Evolutionary conservation across 768 basidiomycete species (phyloP).

Genomic region (Xerocomus spinulosus): DNA sequence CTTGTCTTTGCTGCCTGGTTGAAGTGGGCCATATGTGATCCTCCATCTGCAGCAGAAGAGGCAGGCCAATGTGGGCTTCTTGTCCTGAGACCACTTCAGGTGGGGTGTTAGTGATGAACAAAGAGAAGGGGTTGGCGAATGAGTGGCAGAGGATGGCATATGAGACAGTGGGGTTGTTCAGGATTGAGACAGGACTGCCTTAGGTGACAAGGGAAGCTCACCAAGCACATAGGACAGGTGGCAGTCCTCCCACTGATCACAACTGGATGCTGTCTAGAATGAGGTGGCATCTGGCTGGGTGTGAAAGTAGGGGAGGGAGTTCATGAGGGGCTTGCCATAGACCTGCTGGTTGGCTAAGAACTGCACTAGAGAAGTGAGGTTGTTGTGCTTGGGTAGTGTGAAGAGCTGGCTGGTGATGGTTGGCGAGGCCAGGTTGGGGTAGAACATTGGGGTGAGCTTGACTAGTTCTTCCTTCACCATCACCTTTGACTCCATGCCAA

Average conservation of each 20-base stretch:
- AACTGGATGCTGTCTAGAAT: background rate
- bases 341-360: background rate
- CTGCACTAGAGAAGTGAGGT: background rate
- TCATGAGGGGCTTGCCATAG: slow-evolving; percentile 27
- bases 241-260: slow-evolving; percentile 25
- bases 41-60: slow-evolving; percentile 64
- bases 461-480: slow-evolving; percentile 25
- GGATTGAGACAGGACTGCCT: slow-evolving; percentile 8
- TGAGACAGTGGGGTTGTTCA: slow-evolving; percentile 11
- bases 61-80: slow-evolving; percentile 61
- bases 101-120: slow-evolving; percentile 23
- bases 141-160: slow-evolving; percentile 12
- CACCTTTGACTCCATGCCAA: too few relatives aligned
- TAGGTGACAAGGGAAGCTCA: slow-evolving; percentile 9
- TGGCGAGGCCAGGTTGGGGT: slow-evolving; percentile 12
- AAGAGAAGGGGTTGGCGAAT: slow-evolving; percentile 23
- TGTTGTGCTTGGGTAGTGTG: slow-evolving; percentile 15
- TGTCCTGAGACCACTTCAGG: slow-evolving; percentile 30
- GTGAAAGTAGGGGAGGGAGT: slow-evolving; percentile 25
- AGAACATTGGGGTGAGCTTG: slow-evolving; percentile 18
- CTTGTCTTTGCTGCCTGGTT: slow-evolving; percentile 47
- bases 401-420: slow-evolving; percentile 12
- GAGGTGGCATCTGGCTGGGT: slow-evolving; percentile 3
- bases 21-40: slow-evolving; percentile 63
- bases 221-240: slow-evolving; percentile 19